Base-by-base conservation (phyloP, 179 eudicot genomes). In the Spergularia azorica region DNA sequence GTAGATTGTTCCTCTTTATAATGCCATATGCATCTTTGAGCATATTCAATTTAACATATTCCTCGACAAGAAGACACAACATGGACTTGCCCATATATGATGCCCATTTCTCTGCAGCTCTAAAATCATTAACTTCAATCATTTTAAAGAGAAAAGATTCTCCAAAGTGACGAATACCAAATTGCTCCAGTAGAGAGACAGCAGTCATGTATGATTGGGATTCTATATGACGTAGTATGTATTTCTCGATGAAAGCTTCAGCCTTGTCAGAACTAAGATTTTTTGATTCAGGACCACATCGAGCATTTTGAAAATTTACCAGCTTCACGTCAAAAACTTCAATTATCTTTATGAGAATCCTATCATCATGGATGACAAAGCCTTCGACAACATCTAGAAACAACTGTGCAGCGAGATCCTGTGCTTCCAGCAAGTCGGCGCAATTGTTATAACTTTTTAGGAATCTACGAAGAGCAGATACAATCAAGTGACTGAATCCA, bases 81-180 rank as follows among this genome's bases (percentile, higher is more conserved):
- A 90, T 85, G 76, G 91, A 80, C 82, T 83, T 87, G 52, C 99
- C 99, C 91, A 88, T 79, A 76, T 81, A 90, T 20, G 90, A 83
- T 16, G 98, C 97, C 98, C 98, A 95, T 85, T 94, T 94, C 79
- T 94, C 99, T 64, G 99, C 99, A 61, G 96, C 98, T 85, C 85
- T 87, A 61, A 80, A 88, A 66, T 95, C 90, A 67, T 88, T 83
- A 71, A 73, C 74, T 79, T 91, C 84, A 83, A 95, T 46, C 86
- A 93, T 85, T 79, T 83, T 87, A 18, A 71, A 56, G 18, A 95
- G 85, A 75, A 94, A 87, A 32, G 94, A 79, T 80, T 94, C 91
- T 51, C 89, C 96, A 66, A 89, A 82, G 59, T 83, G 83, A 69
- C 79, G 82, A 67, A 95, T 85, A 75, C 88, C 86, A 76, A 95